Evolutionary conservation across 305 asterid genomes (phyloP), one percentile per base, ranked within the genome.

Genomic region (Fraxinus latifolia): DNA sequence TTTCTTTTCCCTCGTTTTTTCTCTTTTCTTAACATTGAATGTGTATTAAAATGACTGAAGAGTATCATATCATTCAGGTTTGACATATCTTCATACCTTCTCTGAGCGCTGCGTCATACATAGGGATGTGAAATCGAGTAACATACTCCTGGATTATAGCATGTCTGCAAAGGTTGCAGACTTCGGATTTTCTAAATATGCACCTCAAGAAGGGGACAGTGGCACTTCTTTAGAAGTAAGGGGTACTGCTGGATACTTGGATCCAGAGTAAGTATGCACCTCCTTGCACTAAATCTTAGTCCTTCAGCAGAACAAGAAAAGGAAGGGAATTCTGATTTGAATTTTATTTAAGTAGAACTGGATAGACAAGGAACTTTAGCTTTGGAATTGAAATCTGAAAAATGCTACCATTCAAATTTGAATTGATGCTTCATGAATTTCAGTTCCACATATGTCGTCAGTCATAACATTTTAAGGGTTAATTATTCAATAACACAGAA

Each of bases 131-230:
- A 94, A 94, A 84, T 94, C 98, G 81, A 94, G 98, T 60, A 94
- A 94, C 78, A 94, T 94, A 87, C 98, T 94, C 81, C 89, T 94
- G 75, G 98, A 94, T 80, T 93, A 94, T 34, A 93, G 97, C 90
- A 94, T 94, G 98, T 84, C 91, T 36, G 97, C 98, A 55, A 94
- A 94, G 88, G 97, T 94, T 83, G 95, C 97, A n/a, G 98, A 94
- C 77, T 94, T 94, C 37, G 98, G 98, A 75, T 94, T 94, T 83
- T 94, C 98, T 75, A 94, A 94, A 85, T 94, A 94, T 80, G 97
- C 97, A 81, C 91, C 98, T 68, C 98, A 94, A 79, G 97, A 94
- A 88, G 98, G 96, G 77, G 98, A 94, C 77, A 94, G 98, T 71
- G 90, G 88, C 77, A 91, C 97, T 79, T 93, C 97, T 77, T 84